A percentile compares a stretch with the other conserved stretches of the same genome.
phyloP scores from a whole-genome alignment of 2,329 filamentous ascomycete species.

The Alternaria viburni region DNA sequence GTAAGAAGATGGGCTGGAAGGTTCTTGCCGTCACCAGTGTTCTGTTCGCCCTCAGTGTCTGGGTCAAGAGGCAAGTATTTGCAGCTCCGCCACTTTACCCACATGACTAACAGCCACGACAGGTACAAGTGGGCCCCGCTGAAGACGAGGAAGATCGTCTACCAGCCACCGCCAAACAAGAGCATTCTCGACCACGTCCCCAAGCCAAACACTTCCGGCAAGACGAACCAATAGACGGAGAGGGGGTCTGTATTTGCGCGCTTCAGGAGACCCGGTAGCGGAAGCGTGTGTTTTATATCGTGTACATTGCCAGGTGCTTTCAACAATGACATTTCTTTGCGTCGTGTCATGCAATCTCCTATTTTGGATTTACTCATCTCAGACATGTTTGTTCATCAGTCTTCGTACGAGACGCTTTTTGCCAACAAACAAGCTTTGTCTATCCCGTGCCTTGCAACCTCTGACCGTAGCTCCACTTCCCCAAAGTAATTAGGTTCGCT shows the following conservation, averaged over 20 bases:
- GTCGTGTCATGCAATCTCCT: constrained; percentile 2
- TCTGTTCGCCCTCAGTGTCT: constrained; percentile 86
- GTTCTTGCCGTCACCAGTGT: constrained; percentile 79
- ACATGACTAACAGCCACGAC: constrained; percentile 35
- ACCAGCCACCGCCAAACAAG: constrained; percentile 70
- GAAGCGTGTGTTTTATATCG: constrained; percentile 47
- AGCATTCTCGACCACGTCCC: constrained; percentile 38
- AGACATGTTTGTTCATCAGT: neutral
- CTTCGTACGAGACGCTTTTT: neutral
- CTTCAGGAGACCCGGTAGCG: constrained; percentile 27
- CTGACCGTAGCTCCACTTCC: constrained; percentile 60
- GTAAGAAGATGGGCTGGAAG: constrained; percentile 99
- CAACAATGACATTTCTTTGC: constrained; percentile 39
- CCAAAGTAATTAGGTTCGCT: constrained; percentile 69
- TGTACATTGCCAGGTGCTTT: constrained; percentile 48
- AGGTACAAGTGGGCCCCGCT: constrained; percentile 96
- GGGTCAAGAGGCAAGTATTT: constrained; percentile 81
- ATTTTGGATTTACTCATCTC: neutral
- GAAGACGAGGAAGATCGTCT: constrained; percentile 93
- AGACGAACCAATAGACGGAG: constrained; percentile 41
- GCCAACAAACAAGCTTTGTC: neutral
- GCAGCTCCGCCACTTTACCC: neutral
- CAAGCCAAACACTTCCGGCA: constrained; percentile 40
- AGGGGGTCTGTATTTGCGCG: constrained; percentile 24
- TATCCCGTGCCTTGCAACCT: neutral